A percentile compares a stretch with the other conserved stretches of the same genome.
Conservation (phyloP, 2,329 filamentous ascomycete genomes). For the Fusarium nisikadoi region DNA sequence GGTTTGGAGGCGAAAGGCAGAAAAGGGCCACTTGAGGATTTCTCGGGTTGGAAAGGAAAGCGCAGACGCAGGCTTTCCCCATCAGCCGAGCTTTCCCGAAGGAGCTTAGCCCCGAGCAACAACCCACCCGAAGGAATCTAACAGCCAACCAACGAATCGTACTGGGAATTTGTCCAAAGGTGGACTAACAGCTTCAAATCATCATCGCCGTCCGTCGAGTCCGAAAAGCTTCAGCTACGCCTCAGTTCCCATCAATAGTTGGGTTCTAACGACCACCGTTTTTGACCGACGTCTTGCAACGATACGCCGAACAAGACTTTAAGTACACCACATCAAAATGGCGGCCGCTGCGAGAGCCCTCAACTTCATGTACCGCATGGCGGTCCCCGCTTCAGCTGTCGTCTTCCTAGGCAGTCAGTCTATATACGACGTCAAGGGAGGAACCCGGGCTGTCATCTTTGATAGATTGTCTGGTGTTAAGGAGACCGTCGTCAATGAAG, state of each 20-base stretch:
- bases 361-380: conserved; percentile 71
- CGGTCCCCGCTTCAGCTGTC: conserved; percentile 78
- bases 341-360: conserved; percentile 68
- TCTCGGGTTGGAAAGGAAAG: conserved; percentile 44
- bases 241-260: conserved; percentile 18
- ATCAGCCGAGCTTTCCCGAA: conserved; percentile 51
- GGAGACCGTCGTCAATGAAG: conserved; percentile 92
- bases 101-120: conserved; percentile 44
- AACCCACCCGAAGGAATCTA: conserved; percentile 23
- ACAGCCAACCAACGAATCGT: conserved; percentile 35
- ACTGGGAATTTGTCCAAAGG: conserved; percentile 34
- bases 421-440: conserved; percentile 97
- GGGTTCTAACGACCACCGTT: conserved; percentile 1
- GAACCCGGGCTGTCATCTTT: conserved; percentile 96
- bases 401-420: conserved; percentile 77
- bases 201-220: conserved; percentile 41
- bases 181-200: conserved; percentile 43
- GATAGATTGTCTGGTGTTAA: conserved; percentile 92
- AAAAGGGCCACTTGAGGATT: conserved; percentile 46
- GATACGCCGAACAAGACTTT: conserved; percentile 1
- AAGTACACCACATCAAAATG: conserved; percentile 52
- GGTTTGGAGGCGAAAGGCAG: conserved; percentile 41
- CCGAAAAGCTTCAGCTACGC: conserved; percentile 42
- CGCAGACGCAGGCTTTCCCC: conserved; percentile 38
- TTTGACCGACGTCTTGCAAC: neutral